Evolutionary conservation across 371 early-diverging fungal species (phyloP), one percentile per base, ranked within the genome.

Genomic region (Syncephalastrum racemosum): DNA sequence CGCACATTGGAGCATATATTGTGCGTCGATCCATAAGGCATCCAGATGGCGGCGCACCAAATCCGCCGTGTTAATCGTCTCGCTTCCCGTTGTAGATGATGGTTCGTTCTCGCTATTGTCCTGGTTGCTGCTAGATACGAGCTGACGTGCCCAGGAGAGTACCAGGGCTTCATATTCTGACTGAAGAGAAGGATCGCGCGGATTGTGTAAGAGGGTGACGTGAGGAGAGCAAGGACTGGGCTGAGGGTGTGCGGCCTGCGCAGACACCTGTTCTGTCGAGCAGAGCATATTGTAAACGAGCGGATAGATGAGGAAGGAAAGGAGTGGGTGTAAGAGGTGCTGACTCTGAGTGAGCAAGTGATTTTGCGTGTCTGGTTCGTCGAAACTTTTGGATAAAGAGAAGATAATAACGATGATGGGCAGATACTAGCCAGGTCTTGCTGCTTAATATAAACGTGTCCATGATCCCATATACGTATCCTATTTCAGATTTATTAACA

Each of bases 1-100:
- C 19, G 75, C 75, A 40, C 75, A 75, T 27, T 70, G 67, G 1
- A 75, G 58, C 66, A 75, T 70, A 27, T 66, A 70, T 27, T 75
- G 71, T 4, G 75, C 66, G 31, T 75, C 75, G 15, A 67, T 15
- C 75, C 72, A 75, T 31, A 69, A 68, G 25, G 67, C 70, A 27
- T 75, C 75, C n/a, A 75, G 60, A 47, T 66, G 67, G 10, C 67
- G 65, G 44, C 70, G 67, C 47, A 75, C 66, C 4, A 71, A 24
- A 20, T 62, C 51, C 62, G 59, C 60, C 20, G 56, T 45, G 42
- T 19, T 16, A 22, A 42, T 40, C 18, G 42, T 25, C 13, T 45
- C 36, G 10, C 10, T 31, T 31, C 10, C 12, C 10, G 36, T 8
- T 5, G 36, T 31, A 31, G 36, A 31, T 12, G 36, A 31, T 5